Conservation (phyloP, 495 filamentous ascomycete genomes). For the Barbatosphaeria neglecta region DNA sequence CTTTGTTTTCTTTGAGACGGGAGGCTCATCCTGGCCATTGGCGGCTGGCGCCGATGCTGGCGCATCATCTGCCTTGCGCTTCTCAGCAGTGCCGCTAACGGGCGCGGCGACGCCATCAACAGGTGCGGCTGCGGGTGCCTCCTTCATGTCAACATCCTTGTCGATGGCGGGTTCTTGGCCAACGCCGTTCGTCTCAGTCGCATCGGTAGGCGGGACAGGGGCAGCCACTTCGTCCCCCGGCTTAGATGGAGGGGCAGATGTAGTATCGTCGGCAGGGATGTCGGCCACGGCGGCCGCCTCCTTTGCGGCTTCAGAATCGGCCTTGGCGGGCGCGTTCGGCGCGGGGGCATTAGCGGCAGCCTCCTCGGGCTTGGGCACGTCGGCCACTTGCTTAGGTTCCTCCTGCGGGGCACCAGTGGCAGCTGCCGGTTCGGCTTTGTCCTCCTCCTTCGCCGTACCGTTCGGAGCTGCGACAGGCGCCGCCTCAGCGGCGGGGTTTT, state of each 20-base stretch:
- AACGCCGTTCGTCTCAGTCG: not conserved
- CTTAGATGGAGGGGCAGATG: not conserved
- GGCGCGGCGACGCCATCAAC: constrained; percentile 3
- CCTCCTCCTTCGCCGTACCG: constrained; percentile 1
- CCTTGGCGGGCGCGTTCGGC: not conserved
- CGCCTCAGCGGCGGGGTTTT: not conserved
- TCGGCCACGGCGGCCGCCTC: not conserved
- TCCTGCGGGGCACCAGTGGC: not conserved
- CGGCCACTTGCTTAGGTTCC: not conserved
- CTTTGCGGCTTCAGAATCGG: not conserved
- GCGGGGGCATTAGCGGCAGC: not conserved
- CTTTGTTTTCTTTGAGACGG: constrained; percentile 24
- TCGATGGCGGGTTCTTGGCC: not conserved
- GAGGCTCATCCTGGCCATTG: constrained; percentile 10
- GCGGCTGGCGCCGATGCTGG: not conserved
- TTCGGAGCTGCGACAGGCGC: not conserved
- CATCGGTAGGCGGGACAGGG: not conserved
- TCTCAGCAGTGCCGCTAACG: constrained; percentile 11
- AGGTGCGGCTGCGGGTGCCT: not conserved
- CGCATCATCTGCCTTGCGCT: constrained; percentile 5
- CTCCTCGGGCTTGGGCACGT: not conserved
- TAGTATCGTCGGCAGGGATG: not conserved
- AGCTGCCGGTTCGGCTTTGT: not conserved
- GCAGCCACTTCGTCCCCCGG: not conserved
- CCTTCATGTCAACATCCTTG: constrained; percentile 10